Percentiles rank a stretch among this genome's conserved stretches.
phyloP scores from a whole-genome alignment of 2,329 filamentous ascomycete genomes.

The Ascochyta clinopodiicola region DNA sequence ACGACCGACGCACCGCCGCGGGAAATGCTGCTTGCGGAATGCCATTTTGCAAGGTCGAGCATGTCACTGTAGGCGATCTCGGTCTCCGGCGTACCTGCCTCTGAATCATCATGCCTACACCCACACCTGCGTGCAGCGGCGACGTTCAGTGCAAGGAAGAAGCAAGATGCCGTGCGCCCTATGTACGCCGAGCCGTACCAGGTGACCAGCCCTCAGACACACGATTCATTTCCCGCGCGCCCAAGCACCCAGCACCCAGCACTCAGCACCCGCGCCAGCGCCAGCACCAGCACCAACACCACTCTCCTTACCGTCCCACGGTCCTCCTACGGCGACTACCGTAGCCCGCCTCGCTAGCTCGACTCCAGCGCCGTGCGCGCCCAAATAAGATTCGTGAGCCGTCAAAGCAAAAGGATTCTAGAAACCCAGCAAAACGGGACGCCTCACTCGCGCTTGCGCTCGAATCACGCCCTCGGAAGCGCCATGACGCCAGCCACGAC shows the following conservation, averaged over 20 bases:
- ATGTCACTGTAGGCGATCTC: slow-evolving; percentile 11
- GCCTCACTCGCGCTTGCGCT: slow-evolving; percentile 8
- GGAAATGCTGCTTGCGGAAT: slow-evolving; percentile 11
- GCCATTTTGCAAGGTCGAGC: not conserved
- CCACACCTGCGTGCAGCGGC: slow-evolving; percentile 1
- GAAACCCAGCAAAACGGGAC: slow-evolving; percentile 7
- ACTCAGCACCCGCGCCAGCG: not conserved
- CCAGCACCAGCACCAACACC: not conserved
- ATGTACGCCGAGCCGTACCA: slow-evolving; percentile 7
- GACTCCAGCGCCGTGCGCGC: not conserved
- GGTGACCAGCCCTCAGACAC: not conserved
- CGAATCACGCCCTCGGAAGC: not conserved
- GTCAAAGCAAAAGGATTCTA: not conserved
- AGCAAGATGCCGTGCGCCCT: slow-evolving; percentile 12
- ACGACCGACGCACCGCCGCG: slow-evolving; percentile 9
- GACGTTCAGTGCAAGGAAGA: not conserved
- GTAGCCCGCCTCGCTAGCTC: slow-evolving; percentile 8
- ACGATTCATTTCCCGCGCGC: not conserved
- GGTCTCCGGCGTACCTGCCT: slow-evolving; percentile 8
- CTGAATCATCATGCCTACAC: slow-evolving; percentile 1
- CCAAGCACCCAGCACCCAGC: not conserved
- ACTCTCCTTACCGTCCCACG: not conserved
- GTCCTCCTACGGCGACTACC: slow-evolving; percentile 12
- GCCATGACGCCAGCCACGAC: slow-evolving; percentile 11
- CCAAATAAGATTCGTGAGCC: slow-evolving; percentile 9